phyloP scores from a whole-genome alignment of 106 monocot genomes.

The Phalaenopsis equestris region DNA sequence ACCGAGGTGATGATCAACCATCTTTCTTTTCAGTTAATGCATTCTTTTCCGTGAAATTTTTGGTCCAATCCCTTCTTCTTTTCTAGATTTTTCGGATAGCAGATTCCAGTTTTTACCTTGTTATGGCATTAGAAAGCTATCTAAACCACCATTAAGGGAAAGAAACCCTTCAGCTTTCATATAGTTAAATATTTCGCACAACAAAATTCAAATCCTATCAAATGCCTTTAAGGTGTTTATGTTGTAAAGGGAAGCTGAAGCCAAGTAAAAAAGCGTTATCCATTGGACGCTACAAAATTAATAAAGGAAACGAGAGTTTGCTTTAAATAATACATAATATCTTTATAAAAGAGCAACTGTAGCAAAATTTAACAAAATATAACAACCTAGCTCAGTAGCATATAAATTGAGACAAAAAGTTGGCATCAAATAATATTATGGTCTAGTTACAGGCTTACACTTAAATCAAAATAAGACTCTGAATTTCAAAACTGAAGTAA shows the following conservation, averaged over 20 bases:
- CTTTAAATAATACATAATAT: background rate
- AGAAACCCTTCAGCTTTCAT: too few species aligned
- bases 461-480: background rate
- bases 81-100: too few species aligned
- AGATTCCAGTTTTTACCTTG: too few species aligned
- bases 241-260: background rate
- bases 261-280: background rate
- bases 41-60: too few species aligned
- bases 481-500: background rate
- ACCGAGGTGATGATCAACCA: too few species aligned
- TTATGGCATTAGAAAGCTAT: too few species aligned
- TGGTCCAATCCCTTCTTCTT: too few species aligned
- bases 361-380: background rate
- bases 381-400: background rate
- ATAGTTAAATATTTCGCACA: background rate
- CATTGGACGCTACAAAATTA: background rate
- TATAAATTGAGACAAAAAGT: background rate
- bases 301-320: background rate
- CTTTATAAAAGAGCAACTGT: background rate
- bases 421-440: background rate
- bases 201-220: background rate
- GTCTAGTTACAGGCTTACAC: background rate
- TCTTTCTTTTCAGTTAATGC: too few species aligned
- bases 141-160: too few species aligned
- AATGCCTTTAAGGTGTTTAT: background rate